Base-by-base conservation (phyloP, 441 rosid genomes). In the Bocquillonia castaneifolia region DNA sequence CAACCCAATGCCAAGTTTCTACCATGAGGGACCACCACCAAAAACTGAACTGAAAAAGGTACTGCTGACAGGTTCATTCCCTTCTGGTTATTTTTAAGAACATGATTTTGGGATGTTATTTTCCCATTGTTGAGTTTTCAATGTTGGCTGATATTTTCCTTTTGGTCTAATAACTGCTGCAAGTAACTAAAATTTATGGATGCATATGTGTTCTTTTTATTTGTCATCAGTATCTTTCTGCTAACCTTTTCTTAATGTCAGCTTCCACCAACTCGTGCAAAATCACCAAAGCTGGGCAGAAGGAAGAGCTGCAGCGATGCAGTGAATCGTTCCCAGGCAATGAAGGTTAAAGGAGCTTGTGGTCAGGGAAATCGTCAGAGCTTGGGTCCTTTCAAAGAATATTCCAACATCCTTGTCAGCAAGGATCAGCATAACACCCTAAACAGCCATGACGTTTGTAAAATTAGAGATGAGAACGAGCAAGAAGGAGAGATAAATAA, bases 261-360 rank as follows among this genome's bases (percentile, higher is more conserved):
- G 99, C 70, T 86, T 79, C 97, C 96, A 62, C 88, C 96, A 78
- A 91, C 99, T 57, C 92, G 97, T 51, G 91, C 99, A 76, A 93
- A 84, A 81, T 93, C 99, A 63, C 99, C 99, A 17, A 93, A 84
- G 80, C 84, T 91, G 34, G 95, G 96, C 0, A 82, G 95, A 67
- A 88, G 89, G 74, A 93, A 85, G 81, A 86, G 88, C 83, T 79
- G 72, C 59, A 74, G 73, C 44, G 79, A 85, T 76, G 74, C 77
- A 34, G 76, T 63, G 56, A 64, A 58, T 77, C 64, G 76, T 53
- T 71, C 71, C 42, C 74, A 81, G 66, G 82, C 82, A 44, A 85
- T 78, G 59, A 82, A 64, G 68, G 69, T 72, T 37, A 83, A 78
- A 78, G 87, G 79, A 68, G 69, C 32, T 70, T 65, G 26, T 22